Evolutionary conservation across 1,139 yeast species (phyloP), one percentile per base, ranked within the genome.

Genomic region (Pichia inconspicua): DNA sequence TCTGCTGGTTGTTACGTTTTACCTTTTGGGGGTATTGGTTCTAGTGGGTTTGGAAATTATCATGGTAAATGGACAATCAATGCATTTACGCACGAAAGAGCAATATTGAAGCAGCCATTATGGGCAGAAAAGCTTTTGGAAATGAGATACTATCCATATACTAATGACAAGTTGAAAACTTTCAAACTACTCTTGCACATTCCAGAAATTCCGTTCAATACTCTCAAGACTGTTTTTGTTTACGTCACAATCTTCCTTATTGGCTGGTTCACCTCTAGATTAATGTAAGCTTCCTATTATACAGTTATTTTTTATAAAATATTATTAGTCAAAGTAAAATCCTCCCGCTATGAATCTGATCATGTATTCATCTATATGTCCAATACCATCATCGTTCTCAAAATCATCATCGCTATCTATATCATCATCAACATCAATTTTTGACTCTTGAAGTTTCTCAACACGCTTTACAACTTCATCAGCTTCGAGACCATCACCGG

Each of bases 311-410:
- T 44, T 53, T 73, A 31, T 22, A 14, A 10, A 25, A n/a, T n/a
- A n/a, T 12, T 30, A 17, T 41, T 25, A 50, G 47, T 76, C 81
- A 58, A 71, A 77, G 60, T 80, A 85, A 61, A 72, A 78, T 0
- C 96, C 96, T 51, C 82, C 82, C 51, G 95, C 94, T 52, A 94
- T 86, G 62, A 79, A 87, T 53, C 90, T 72, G 55, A 94, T 79
- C 98, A 94, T 94, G 67, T 90, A 94, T 73, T 94, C 97, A 64
- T 94, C 98, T 49, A 92, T 78, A 65, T 89, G 96, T 6, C 95
- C 95, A 47, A 86, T 76, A 37, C 80, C 95, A 47, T 83, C 92
- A 52, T 78, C 88, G 47, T 82, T 88, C 19, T 70, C 74, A 50
- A 77, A 84, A 12, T 40, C 49, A 12, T 40, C 49, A 25, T 42